Evolutionary conservation across 2,329 filamentous ascomycete genomes (phyloP).

Genomic region (Tympanopsis confertula): DNA sequence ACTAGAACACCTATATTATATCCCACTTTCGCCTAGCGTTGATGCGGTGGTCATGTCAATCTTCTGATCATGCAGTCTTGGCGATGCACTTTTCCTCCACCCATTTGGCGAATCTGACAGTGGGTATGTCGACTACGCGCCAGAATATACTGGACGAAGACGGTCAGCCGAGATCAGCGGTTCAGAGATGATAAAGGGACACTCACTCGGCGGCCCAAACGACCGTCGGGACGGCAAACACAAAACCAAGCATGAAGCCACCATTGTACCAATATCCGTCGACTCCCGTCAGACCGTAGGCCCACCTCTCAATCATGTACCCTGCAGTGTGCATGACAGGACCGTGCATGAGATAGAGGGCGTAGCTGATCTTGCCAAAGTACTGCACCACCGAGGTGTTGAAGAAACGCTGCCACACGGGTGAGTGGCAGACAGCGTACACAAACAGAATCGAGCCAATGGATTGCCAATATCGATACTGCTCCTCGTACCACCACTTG

Average conservation of each 20-base stretch:
- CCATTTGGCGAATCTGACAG: slow-evolving; percentile 44
- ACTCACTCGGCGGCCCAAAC: slow-evolving; percentile 37
- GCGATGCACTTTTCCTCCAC: slow-evolving; percentile 21
- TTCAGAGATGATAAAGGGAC: background rate
- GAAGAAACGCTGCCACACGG: slow-evolving; percentile 36
- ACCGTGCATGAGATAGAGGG: slow-evolving; percentile 50
- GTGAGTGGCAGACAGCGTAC: slow-evolving; percentile 31
- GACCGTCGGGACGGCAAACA: slow-evolving; percentile 35
- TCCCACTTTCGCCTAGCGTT: too few species aligned
- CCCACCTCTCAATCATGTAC: slow-evolving; percentile 36
- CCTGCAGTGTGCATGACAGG: slow-evolving; percentile 39
- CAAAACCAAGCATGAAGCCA: slow-evolving; percentile 32
- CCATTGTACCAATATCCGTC: slow-evolving; percentile 30
- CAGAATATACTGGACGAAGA: slow-evolving; percentile 36
- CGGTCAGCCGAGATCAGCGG: too few species aligned
- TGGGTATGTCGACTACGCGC: slow-evolving; percentile 40
- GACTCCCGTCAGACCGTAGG: slow-evolving; percentile 32
- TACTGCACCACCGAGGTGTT: slow-evolving; percentile 38
- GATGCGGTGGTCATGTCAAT: too few species aligned
- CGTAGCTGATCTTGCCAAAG: slow-evolving; percentile 47
- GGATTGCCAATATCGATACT: slow-evolving; percentile 45
- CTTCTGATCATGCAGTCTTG: background rate
- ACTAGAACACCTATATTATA: too few species aligned
- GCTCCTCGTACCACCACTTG: slow-evolving; percentile 29
- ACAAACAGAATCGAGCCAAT: slow-evolving; percentile 40